Evolutionary conservation across 192 early-diverging fungal species (phyloP).

Genomic region (Coemansia sp.): DNA sequence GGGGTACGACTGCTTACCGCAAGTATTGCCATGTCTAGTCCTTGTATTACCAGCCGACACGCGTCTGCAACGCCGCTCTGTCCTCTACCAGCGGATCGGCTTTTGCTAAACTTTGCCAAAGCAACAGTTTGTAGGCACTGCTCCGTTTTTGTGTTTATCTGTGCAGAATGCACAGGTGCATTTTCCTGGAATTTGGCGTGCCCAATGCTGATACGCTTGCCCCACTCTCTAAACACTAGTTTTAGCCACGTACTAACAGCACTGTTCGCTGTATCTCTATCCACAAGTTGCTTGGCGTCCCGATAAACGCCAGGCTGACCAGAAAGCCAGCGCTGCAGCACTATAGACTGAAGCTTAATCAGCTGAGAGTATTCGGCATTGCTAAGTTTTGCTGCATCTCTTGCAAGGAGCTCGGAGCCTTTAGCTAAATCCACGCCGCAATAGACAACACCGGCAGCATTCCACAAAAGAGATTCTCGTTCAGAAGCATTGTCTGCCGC

Average conservation of each 20-base stretch:
- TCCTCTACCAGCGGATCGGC: not conserved
- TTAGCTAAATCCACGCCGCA: conserved; percentile 11
- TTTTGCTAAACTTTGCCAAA: not conserved
- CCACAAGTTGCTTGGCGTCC: not conserved
- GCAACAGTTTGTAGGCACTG: conserved; percentile 20
- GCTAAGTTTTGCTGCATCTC: not conserved
- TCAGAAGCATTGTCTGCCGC: not conserved
- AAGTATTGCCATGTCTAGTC: conserved; percentile 36
- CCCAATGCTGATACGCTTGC: not conserved
- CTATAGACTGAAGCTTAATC: conserved; percentile 11
- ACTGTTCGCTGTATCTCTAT: not conserved
- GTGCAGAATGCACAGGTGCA: not conserved
- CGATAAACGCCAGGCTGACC: not conserved
- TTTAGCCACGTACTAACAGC: conserved; percentile 25
- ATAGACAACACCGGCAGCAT: conserved; percentile 9
- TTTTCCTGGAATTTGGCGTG: not conserved
- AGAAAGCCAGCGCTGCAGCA: conserved; percentile 20
- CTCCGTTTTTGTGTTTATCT: too few relatives aligned
- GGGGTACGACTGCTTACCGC: not conserved
- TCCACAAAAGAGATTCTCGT: conserved; percentile 15
- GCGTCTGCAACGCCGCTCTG: not conserved
- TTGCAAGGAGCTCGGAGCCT: conserved; percentile 10
- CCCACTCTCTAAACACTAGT: conserved; percentile 30
- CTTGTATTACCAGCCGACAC: conserved; percentile 17
- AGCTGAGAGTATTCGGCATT: conserved; percentile 1